Evolutionary conservation across 768 basidiomycete genomes (phyloP).

Genomic region (Asterophora parasitica): DNA sequence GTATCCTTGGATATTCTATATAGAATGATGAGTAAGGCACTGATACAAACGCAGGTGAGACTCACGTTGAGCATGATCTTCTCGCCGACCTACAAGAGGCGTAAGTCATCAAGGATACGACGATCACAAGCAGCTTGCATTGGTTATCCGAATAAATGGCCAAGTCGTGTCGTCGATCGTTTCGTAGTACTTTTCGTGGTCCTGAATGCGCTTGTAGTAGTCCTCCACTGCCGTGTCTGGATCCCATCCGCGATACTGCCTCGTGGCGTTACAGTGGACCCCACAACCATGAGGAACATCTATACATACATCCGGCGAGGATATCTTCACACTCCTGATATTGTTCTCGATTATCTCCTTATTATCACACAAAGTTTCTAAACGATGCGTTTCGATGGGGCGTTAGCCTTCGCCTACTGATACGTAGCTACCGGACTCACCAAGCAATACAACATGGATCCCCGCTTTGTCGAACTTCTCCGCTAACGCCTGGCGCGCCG

Average conservation of each 20-base stretch:
- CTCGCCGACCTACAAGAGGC: slow-evolving; percentile 70
- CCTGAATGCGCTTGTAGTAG: slow-evolving; percentile 84
- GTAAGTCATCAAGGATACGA: slow-evolving; percentile 5
- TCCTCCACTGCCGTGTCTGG: slow-evolving; percentile 89
- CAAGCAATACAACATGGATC: slow-evolving; percentile 91
- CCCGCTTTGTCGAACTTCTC: slow-evolving; percentile 84
- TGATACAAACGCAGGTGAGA: background rate
- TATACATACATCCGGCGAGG: slow-evolving; percentile 85
- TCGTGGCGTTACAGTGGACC: slow-evolving; percentile 4
- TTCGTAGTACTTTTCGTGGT: slow-evolving; percentile 86
- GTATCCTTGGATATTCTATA: slow-evolving; percentile 77
- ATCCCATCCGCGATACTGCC: slow-evolving; percentile 88
- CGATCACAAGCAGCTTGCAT: slow-evolving; percentile 46
- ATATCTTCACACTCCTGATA: slow-evolving; percentile 95
- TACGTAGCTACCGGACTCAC: slow-evolving; percentile 34
- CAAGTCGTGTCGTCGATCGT: slow-evolving; percentile 87
- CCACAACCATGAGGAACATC: background rate
- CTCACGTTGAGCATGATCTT: slow-evolving; percentile 91
- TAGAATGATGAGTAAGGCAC: background rate
- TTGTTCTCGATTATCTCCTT: slow-evolving; percentile 91
- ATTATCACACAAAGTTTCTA: slow-evolving; percentile 90
- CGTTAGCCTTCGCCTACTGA: background rate
- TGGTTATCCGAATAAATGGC: slow-evolving; percentile 93
- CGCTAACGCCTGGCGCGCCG: slow-evolving; percentile 61
- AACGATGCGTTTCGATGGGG: background rate